These are phyloP conservation scores for Fusarium transvaalense DNA, from an alignment of 2,329 filamentous ascomycete genomes.

Conservation along the genomic window DNA sequence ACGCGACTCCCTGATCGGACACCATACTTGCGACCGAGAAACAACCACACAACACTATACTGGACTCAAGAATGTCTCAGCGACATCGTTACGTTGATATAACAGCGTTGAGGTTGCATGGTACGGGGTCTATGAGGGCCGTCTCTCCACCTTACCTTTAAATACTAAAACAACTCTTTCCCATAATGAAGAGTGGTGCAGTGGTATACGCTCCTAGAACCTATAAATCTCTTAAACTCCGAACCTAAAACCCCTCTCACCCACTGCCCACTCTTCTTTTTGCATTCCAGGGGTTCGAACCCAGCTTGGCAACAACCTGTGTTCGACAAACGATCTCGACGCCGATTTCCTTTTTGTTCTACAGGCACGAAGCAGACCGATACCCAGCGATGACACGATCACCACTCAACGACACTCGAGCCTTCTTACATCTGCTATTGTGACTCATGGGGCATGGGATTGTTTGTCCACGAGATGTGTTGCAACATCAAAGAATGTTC, in stretches of 20 bases:
- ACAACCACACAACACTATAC: too few relatives aligned
- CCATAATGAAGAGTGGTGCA: slow-evolving; percentile 1
- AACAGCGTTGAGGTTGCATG: background rate
- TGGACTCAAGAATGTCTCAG: background rate
- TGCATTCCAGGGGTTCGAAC: background rate
- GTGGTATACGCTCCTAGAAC: slow-evolving; percentile 3
- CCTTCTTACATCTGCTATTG: background rate
- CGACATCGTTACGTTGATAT: background rate
- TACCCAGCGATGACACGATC: background rate
- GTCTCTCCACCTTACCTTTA: background rate
- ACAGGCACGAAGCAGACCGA: background rate
- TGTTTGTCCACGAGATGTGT: background rate
- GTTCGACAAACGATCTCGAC: background rate
- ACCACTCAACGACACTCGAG: background rate
- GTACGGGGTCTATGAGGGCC: background rate
- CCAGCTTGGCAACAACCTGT: background rate
- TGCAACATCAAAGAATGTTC: background rate
- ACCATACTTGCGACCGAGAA: background rate
- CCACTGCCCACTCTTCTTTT: slow-evolving; percentile 7
- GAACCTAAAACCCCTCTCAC: background rate
- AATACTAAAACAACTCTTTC: background rate
- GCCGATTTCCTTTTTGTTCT: background rate
- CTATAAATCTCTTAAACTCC: background rate
- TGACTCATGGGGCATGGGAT: background rate
- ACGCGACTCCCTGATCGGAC: background rate